A percentile compares a stretch with the other conserved stretches of the same genome.
These are phyloP conservation scores for Dactylellina haptotyla DNA, from an alignment of 2,329 filamentous ascomycete genomes.

Conservation along the genomic window DNA sequence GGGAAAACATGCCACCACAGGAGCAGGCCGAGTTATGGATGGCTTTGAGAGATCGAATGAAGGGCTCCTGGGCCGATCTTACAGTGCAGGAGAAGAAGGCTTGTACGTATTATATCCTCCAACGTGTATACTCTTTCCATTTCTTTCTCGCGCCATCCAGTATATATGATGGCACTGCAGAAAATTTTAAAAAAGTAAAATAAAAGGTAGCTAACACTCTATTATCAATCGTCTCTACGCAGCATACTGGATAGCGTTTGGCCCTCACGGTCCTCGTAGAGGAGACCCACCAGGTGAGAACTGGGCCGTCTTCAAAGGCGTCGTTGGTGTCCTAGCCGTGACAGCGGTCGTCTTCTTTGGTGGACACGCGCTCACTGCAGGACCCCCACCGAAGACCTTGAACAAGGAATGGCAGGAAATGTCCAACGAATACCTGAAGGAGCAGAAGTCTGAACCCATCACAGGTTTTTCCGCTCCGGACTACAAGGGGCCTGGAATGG, in stretches of 20 bases:
- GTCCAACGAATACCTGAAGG: constrained; percentile 89
- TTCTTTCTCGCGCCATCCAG: no score
- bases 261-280: constrained; percentile 91
- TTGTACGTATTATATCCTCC: constrained; percentile 72
- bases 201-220: constrained; percentile 1
- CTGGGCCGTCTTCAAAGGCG: constrained; percentile 80
- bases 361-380: constrained; percentile 75
- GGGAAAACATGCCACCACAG: constrained; percentile 96
- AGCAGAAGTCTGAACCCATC: constrained; percentile 85
- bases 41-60: constrained; percentile 97
- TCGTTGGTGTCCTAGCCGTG: constrained; percentile 72
- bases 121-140: no score
- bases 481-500: constrained; percentile 80
- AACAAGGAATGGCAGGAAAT: constrained; percentile 97
- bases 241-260: constrained; percentile 99
- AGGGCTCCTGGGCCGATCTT: constrained; percentile 94
- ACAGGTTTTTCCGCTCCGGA: constrained; percentile 82
- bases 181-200: no score
- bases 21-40: constrained; percentile 99
- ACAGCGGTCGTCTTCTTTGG: constrained; percentile 76
- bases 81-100: constrained; percentile 99
- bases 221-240: constrained; percentile 57
- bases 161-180: no score
- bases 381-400: constrained; percentile 83
- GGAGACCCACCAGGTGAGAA: constrained; percentile 83